These are phyloP conservation scores for Anthostomella pinea DNA, from an alignment of 2,329 filamentous ascomycete genomes.

Conservation along the genomic window DNA sequence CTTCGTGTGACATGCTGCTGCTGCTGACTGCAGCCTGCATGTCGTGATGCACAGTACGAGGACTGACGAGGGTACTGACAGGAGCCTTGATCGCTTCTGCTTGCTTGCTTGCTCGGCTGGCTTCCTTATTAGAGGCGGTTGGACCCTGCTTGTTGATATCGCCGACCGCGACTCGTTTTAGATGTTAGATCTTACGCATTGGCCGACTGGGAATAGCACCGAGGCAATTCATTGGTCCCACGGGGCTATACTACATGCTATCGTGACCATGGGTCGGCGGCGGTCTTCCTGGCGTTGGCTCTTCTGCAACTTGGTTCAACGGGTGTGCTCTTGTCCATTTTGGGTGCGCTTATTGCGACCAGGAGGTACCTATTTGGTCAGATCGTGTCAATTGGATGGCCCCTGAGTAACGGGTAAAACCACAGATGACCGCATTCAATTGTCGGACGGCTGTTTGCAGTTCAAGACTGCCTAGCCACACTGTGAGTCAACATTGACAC, in stretches of 20 bases:
- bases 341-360: no score
- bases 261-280: constrained; percentile 1
- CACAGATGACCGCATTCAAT: no score
- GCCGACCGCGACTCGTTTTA: constrained; percentile 7
- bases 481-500: no score
- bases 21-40: constrained; percentile 23
- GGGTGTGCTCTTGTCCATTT: no score
- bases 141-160: constrained; percentile 2
- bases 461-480: no score
- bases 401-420: no score
- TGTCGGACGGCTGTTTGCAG: no score
- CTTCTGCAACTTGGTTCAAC: constrained; percentile 7
- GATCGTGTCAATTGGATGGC: no score
- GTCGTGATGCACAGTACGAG: constrained; percentile 25
- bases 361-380: no score
- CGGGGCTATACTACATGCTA: constrained; percentile 2
- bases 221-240: constrained; percentile 1
- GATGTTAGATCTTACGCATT: constrained; percentile 1
- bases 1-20: constrained; percentile 18
- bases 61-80: constrained; percentile 18
- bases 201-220: constrained; percentile 3
- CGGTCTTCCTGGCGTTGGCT: not conserved
- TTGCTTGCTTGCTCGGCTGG: no score
- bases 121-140: constrained; percentile 5
- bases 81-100: constrained; percentile 19